Evolutionary conservation across 2,329 filamentous ascomycete genomes (phyloP).

Genomic region (Aureobasidium sp.): DNA sequence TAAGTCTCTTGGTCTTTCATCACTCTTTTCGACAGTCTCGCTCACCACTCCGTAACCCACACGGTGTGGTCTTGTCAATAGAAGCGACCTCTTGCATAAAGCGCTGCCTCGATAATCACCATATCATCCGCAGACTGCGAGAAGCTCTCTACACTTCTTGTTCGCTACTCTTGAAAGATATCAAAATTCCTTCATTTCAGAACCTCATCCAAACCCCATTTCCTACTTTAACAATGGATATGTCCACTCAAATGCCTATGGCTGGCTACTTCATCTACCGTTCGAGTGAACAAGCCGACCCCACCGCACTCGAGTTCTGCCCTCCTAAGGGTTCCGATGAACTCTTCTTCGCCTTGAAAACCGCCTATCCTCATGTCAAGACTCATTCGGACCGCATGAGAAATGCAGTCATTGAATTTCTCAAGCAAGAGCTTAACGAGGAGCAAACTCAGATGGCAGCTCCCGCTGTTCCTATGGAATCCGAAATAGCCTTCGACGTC

Average conservation of each 20-base stretch:
- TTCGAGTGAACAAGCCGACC: conserved; percentile 29
- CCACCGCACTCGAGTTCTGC: conserved; percentile 30
- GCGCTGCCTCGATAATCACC: conserved; percentile 5
- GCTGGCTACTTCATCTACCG: conserved; percentile 31
- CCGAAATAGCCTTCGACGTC: conserved; percentile 10
- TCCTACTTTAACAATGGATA: background rate
- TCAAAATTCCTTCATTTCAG: conserved; percentile 8
- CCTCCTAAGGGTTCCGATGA: conserved; percentile 35
- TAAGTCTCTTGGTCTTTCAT: conserved; percentile 5
- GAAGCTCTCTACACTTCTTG: background rate
- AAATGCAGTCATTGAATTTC: conserved; percentile 33
- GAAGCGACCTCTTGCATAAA: conserved; percentile 7
- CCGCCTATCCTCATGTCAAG: conserved; percentile 29
- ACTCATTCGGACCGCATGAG: conserved; percentile 35
- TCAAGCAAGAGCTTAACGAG: conserved; percentile 30
- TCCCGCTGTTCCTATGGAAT: conserved; percentile 18
- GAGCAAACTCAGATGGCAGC: conserved; percentile 24
- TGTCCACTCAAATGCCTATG: conserved; percentile 16
- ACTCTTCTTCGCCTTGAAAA: conserved; percentile 32
- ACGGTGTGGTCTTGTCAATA: conserved; percentile 12
- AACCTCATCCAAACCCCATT: background rate
- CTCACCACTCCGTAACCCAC: conserved; percentile 1
- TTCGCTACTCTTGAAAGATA: background rate
- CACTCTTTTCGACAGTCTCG: conserved; percentile 10
- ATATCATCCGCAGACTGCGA: conserved; percentile 8